Percentiles rank a stretch among this genome's conserved stretches.
phyloP scores from a whole-genome alignment of 2,329 filamentous ascomycete genomes.

The Alternaria sp. region DNA sequence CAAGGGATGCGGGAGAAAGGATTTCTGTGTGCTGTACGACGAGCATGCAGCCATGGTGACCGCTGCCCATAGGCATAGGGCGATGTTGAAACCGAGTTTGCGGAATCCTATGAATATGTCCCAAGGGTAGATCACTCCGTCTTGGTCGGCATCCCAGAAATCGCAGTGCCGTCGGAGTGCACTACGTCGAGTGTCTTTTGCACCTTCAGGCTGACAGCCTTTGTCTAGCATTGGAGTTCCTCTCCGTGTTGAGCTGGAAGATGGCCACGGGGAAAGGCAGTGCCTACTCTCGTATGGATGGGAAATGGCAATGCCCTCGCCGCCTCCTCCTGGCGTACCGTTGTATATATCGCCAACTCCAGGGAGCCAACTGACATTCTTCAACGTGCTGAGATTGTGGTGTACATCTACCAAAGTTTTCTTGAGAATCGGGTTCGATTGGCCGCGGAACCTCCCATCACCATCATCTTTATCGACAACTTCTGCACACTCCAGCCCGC shows the following conservation, averaged over 20 bases:
- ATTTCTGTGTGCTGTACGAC: constrained; percentile 25
- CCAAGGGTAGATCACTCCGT: constrained; percentile 28
- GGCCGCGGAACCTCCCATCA: background rate
- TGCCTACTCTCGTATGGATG: background rate
- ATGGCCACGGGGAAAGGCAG: background rate
- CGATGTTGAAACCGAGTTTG: constrained; percentile 23
- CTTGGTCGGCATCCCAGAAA: constrained; percentile 27
- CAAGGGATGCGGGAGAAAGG: constrained; percentile 24
- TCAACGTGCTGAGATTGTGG: background rate
- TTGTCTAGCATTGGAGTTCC: background rate
- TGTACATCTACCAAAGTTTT: constrained; percentile 8
- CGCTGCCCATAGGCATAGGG: constrained; percentile 28
- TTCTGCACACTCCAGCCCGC: background rate
- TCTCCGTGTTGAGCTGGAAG: background rate
- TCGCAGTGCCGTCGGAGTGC: constrained; percentile 27
- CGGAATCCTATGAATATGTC: constrained; percentile 29
- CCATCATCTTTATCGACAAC: background rate
- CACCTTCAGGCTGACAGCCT: background rate
- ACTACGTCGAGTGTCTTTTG: constrained; percentile 13
- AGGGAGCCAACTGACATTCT: constrained; percentile 8
- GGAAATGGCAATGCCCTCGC: background rate
- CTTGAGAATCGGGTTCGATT: background rate
- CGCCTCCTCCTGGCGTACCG: background rate
- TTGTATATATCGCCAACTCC: constrained; percentile 16
- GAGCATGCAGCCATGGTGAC: constrained; percentile 26